Conservation (phyloP, 2,329 filamentous ascomycete species). For the Epichloe brachyelytri region DNA sequence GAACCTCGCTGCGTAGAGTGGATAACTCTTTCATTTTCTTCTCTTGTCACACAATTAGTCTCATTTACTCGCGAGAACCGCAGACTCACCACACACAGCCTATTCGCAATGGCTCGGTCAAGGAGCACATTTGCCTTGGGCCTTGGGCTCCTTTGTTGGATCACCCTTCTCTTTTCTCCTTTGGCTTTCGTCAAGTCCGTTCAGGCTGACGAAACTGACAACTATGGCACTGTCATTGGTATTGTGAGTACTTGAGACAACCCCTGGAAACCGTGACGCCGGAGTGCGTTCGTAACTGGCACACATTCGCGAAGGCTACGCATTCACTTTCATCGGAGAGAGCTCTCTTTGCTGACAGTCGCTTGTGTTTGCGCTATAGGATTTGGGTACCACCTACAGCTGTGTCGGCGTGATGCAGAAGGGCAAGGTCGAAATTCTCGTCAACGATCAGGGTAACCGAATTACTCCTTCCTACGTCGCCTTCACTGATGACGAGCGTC, state of each 20-base stretch:
- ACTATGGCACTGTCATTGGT: constrained; percentile 83
- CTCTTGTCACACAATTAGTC: constrained; percentile 10
- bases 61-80: constrained; percentile 8
- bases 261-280: background rate
- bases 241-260: constrained; percentile 46
- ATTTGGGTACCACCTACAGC: constrained; percentile 80
- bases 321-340: background rate
- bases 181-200: constrained; percentile 74
- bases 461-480: constrained; percentile 92
- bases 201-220: constrained; percentile 58
- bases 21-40: constrained; percentile 13
- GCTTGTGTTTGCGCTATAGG: constrained; percentile 20
- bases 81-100: constrained; percentile 11
- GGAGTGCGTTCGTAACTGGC: background rate
- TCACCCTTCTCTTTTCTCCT: constrained; percentile 78
- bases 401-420: constrained; percentile 95
- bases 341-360: background rate
- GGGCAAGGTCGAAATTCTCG: constrained; percentile 88
- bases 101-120: constrained; percentile 39
- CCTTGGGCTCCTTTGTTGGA: constrained; percentile 85
- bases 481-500: constrained; percentile 91
- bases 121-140: constrained; percentile 59
- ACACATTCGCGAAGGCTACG: background rate
- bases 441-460: constrained; percentile 94
- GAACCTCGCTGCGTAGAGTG: constrained; percentile 15